These are phyloP conservation scores for Irpex lacteus DNA, from an alignment of 1,284 basidiomycete genomes.

Conservation along the genomic window DNA sequence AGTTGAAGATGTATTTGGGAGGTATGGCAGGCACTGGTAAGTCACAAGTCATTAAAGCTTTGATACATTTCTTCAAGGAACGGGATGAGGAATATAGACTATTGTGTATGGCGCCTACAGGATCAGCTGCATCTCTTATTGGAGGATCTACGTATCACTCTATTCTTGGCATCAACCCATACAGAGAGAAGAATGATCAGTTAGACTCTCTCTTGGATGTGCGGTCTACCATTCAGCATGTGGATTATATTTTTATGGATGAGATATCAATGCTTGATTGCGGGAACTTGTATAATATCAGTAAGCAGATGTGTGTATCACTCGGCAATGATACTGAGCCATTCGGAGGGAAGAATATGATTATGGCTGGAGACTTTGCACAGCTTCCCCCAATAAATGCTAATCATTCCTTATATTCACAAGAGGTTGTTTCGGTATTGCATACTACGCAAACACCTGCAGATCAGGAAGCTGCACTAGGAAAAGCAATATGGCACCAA, in stretches of 20 bases:
- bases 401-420: conserved; percentile 1
- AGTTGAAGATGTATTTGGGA: conserved; percentile 30
- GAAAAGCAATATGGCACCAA: too few relatives aligned
- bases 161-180: conserved; percentile 2
- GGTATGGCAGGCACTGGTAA: too few relatives aligned
- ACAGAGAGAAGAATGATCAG: background rate
- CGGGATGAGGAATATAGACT: conserved; percentile 10
- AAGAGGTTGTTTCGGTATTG: background rate
- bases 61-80: conserved; percentile 16
- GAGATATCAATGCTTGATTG: conserved; percentile 21
- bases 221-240: background rate
- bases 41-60: conserved; percentile 30
- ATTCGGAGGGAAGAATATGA: conserved; percentile 15
- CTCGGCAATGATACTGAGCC: background rate
- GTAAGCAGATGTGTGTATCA: conserved; percentile 2
- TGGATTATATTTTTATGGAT: conserved; percentile 30
- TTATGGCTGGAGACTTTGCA: conserved; percentile 18
- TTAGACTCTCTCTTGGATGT: background rate
- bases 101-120: conserved; percentile 13
- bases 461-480: conserved; percentile 4
- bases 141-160: conserved; percentile 17
- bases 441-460: background rate
- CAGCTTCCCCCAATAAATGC: conserved; percentile 12
- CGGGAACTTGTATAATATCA: conserved; percentile 8
- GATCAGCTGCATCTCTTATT: conserved; percentile 12